Base-by-base conservation (phyloP, 169 alveolate genomes). In the Cryptosporidium meleagridis region DNA sequence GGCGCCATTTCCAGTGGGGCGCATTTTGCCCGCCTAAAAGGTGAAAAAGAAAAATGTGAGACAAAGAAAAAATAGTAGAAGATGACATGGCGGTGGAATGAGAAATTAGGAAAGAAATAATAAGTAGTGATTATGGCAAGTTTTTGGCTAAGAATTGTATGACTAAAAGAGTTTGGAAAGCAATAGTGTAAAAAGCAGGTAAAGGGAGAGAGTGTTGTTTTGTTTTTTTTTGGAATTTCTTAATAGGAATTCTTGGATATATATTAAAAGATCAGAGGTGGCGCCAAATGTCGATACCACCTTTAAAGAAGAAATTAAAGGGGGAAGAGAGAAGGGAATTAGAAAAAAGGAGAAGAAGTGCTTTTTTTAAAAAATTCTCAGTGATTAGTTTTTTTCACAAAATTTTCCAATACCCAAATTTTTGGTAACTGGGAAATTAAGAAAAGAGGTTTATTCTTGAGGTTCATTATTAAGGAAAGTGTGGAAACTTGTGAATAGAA, bases 1-100 rank as follows among this genome's bases (percentile, higher is more conserved):
- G 67, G 67, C 67, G 67, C 67, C 67, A n/a, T 26, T 23, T 23
- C 29, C 7, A 55, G 67, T 55, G 67, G 67, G 67, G 67, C 29
- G 67, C 67, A 55, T 5, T 7, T 7, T 23, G n/a, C 67, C 67
- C 67, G 67, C 67, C 67, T 8, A 55, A 7, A 23, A 0, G 5
- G 12, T n/a, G 12, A 23, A 55, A 55, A 55, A 55, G 9, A 6
- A 16, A 48, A 55, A 55, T 55, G 35, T 10, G 67, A 55, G 67
- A 55, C 67, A 26, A 55, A 55, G 9, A 10, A 21, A 9, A 55
- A 55, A 55, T 55, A 55, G 67, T 55, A 55, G 55, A 12, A 48
- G 67, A 55, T 55, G 67, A 55, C 67, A 55, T 55, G 67, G 67
- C 67, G 67, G 67, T 9, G 35, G 67, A 26, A 26, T 9, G 6